Evolutionary conservation across 208 protist genomes (phyloP), one percentile per base, ranked within the genome.

Genomic region (Crithidia expoeki): DNA sequence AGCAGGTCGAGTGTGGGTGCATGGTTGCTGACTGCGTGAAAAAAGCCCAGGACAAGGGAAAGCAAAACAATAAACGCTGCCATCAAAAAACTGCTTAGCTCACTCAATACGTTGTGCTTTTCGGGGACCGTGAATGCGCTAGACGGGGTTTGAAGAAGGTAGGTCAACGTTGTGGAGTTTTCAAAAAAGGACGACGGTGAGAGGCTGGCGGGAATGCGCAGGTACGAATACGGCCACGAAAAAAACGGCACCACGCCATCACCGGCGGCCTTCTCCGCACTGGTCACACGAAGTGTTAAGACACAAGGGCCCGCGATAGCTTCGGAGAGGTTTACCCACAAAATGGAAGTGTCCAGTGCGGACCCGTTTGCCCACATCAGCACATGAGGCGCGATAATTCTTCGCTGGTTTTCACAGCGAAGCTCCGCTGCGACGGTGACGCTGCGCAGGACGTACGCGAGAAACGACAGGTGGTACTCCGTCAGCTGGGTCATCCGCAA

Each of bases 141-240:
- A 10, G 30, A 50, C 2, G 71, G 58, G 3, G 60, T 44, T 46
- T 47, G 71, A 32, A 76, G 42, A 17, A 42, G 44, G 36, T 61
- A 65, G 25, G 30, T 33, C 4, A 71, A 28, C 46, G 57, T 30
- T 0, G 71, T 19, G 4, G 71, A 76, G 27, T 16, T 60, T 11
- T 56, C 47, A 40, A 71, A 66, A 50, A 76, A 76, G 21, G 49
- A 50, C 30, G 63, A 60, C 2, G 63, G 28, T 46, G 60, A 32
- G 4, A 55, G 16, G 25, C 61, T 28, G 33, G 64, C 21, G 0
- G 67, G 56, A 7, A 66, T 32, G 7, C 62, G 36, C 27, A 76
- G 59, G 38, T 76, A 66, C 17, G 55, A 64, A 56, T 71, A 65
- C 4, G 71, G 71, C 71, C 71, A 76, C 47, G 71, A 61, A 27